Base-by-base conservation (phyloP, 202 grass and related monocot genomes). In the Brachypodium distachyon region DNA sequence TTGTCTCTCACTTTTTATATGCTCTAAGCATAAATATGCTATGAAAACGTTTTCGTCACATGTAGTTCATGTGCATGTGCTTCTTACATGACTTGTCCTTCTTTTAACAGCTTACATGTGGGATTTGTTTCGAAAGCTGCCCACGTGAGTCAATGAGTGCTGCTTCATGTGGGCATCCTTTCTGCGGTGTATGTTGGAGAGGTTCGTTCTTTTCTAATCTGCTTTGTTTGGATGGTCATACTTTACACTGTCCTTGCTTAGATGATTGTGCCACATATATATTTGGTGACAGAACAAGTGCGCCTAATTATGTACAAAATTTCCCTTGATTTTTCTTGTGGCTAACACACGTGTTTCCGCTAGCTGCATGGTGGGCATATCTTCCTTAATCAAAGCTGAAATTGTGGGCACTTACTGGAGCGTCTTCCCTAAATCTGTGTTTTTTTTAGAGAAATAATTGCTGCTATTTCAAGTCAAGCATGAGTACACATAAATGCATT, bases 81-180 rank as follows among this genome's bases (percentile, higher is more conserved):
- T 76, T 36, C 50, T 77, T 69, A 76, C 79, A 38, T 28, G 16
- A 70, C 70, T 48, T 77, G 28, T 90, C 58, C 21, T 70, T 31
- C 44, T 37, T 59, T 82, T 89, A 64, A 69, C 86, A 97, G 94
- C 84, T 97, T 74, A 90, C 94, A 37, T 97, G 94, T 84, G 94
- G 94, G 61, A 94, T 97, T 78, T 97, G 94, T 78, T 97, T 97
- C 18, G 94, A 97, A 78, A 88, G 63, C 77, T 97, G 88, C 77
- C 91, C 86, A 43, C 79, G 71, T 53, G 76, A 84, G 16, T 86
- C 54, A 33, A 94, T 97, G 81, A 84, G 81, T 61, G 76, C 86
- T 59, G 88, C 86, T 74, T 77, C 91, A 72, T 97, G 94, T 82
- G 86, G 94, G 46, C 94, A 97, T 92, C 91, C 91, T 65, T 97